phyloP scores from a whole-genome alignment of 148 eudicot species.

The Mesembryanthemum crystallinum region DNA sequence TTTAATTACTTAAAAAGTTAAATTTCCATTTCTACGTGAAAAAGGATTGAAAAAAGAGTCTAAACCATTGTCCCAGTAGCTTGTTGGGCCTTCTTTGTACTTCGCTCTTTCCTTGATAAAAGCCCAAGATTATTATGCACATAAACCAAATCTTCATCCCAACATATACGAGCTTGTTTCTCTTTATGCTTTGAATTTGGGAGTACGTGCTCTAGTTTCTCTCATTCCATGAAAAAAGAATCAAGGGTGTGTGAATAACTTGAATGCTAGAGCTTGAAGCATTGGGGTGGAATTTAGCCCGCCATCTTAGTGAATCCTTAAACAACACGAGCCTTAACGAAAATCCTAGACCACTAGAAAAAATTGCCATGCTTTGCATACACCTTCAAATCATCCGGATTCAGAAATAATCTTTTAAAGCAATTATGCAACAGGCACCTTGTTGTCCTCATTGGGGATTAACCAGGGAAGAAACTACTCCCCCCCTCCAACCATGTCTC shows the following conservation, averaged over 20 bases:
- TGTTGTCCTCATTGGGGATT: too few species aligned
- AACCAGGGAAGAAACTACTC: too few species aligned
- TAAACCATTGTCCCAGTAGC: neutral
- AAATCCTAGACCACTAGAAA: neutral
- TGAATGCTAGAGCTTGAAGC: slow-evolving; percentile 6
- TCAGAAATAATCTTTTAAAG: too few species aligned
- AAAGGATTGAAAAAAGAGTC: too few species aligned
- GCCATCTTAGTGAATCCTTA: slow-evolving; percentile 9
- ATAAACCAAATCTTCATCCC: slow-evolving; percentile 11
- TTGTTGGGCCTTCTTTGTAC: neutral
- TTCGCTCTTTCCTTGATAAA: slow-evolving; percentile 3
- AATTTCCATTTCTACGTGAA: too few species aligned
- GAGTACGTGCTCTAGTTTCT: slow-evolving; percentile 18
- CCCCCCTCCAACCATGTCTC: too few species aligned
- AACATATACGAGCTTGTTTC: neutral
- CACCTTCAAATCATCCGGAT: too few species aligned
- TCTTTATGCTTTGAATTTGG: slow-evolving; percentile 1
- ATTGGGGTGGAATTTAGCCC: neutral
- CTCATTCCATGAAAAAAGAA: slow-evolving; percentile 15
- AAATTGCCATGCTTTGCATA: neutral
- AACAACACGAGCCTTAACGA: neutral
- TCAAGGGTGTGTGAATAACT: neutral
- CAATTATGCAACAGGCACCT: too few species aligned
- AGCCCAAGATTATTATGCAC: slow-evolving; percentile 13
- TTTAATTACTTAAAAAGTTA: too few species aligned